These are phyloP conservation scores for Solanum peruvianum DNA, from an alignment of 257 asterid genomes.

Conservation along the genomic window DNA sequence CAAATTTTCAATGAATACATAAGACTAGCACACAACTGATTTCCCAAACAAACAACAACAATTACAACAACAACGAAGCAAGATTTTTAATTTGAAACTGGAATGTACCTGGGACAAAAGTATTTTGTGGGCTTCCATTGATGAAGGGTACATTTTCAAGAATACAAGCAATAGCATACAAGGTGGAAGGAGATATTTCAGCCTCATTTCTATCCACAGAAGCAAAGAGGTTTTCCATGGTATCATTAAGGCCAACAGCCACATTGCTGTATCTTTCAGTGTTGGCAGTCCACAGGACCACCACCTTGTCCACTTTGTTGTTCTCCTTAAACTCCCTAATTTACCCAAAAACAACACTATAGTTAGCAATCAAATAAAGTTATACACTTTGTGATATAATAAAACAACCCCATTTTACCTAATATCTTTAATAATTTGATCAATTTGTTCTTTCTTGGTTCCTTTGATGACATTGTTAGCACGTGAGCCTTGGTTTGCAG, in stretches of 20 bases:
- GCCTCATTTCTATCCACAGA: conserved; percentile 67
- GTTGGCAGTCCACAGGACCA: conserved; percentile 95
- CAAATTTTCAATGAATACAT: background rate
- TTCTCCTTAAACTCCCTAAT: conserved; percentile 85
- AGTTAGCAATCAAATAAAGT: background rate
- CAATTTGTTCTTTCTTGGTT: conserved; percentile 70
- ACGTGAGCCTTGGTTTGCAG: conserved; percentile 96
- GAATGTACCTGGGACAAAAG: conserved; percentile 77
- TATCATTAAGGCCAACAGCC: conserved; percentile 83
- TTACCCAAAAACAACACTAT: background rate
- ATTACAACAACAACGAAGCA: background rate
- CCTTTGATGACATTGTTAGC: conserved; percentile 83
- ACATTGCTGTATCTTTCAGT: conserved; percentile 94
- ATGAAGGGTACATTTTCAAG: conserved; percentile 79
- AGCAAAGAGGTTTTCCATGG: conserved; percentile 63
- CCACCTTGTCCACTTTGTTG: conserved; percentile 73
- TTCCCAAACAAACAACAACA: background rate
- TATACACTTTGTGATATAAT: background rate
- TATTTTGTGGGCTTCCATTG: conserved; percentile 98
- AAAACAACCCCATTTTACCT: conserved; percentile 24
- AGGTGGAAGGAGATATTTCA: conserved; percentile 86
- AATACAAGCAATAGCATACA: conserved; percentile 66
- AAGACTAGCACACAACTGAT: background rate
- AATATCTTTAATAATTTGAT: conserved; percentile 72
- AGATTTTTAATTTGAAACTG: background rate